A percentile compares a stretch with the other conserved stretches of the same genome.
These are phyloP conservation scores for Ceriops zippeliana DNA, from an alignment of 345 rosid genomes.

Conservation along the genomic window DNA sequence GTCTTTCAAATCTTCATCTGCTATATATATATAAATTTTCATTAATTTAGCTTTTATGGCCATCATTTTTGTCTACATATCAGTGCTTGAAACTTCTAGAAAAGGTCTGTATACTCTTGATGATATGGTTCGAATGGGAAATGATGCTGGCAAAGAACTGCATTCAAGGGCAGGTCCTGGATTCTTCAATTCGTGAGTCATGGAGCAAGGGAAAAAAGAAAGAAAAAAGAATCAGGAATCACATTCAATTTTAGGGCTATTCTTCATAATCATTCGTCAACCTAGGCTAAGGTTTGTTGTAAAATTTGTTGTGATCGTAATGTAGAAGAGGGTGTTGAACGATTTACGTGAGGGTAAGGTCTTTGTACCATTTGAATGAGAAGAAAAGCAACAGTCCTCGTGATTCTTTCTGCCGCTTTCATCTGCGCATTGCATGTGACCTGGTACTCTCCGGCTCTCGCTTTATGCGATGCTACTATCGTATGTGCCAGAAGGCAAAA, in stretches of 20 bases:
- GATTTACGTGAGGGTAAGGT: no score
- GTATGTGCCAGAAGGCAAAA: no score
- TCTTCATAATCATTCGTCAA: constrained; percentile 15
- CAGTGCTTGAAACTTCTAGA: constrained; percentile 94
- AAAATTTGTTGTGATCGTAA: constrained; percentile 6
- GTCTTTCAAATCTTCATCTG: background rate
- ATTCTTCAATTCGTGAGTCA: constrained; percentile 49
- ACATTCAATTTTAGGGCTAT: constrained; percentile 8
- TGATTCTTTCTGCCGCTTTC: background rate
- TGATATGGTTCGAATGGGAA: constrained; percentile 83
- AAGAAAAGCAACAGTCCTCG: background rate
- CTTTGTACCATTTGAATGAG: background rate
- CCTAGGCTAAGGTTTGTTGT: constrained; percentile 12
- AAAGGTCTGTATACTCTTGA: constrained; percentile 60
- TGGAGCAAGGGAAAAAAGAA: background rate
- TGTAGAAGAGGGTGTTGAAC: constrained; percentile 11
- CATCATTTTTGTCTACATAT: constrained; percentile 20
- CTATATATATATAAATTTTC: background rate
- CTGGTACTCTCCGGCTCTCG: no score
- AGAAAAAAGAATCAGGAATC: constrained; percentile 2
- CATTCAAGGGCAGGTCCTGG: constrained; percentile 81
- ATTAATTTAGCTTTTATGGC: background rate
- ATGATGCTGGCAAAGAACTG: constrained; percentile 89
- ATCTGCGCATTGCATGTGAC: no score
- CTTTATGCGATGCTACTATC: no score